Percentiles rank a stretch among this genome's conserved stretches.
Conservation (phyloP, 1,284 basidiomycete species). For the Kwoniella shivajii region DNA sequence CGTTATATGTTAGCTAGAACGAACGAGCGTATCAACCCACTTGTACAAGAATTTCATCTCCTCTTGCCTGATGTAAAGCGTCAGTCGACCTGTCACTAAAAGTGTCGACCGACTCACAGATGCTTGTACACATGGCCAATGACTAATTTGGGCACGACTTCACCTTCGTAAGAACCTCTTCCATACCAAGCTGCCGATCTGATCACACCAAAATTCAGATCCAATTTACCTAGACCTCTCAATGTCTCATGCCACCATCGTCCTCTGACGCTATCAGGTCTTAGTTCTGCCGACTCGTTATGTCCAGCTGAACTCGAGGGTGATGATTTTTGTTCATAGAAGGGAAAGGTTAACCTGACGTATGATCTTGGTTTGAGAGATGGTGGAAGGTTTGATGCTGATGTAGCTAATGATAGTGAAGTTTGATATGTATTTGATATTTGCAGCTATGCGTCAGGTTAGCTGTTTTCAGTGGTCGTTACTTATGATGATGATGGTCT, state of each 20-base stretch:
- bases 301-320: conserved; percentile 56
- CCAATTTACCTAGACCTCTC: conserved; percentile 71
- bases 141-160: conserved; percentile 69
- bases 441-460: conserved; percentile 56
- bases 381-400: conserved; percentile 61
- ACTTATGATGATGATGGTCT: conserved; percentile 1
- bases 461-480: neutral
- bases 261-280: conserved; percentile 71
- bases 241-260: conserved; percentile 89
- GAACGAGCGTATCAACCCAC: conserved; percentile 20
- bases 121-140: conserved; percentile 78
- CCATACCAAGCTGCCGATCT: conserved; percentile 48
- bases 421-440: conserved; percentile 75
- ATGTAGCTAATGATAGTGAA: conserved; percentile 65
- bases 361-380: conserved; percentile 69
- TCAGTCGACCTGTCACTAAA: neutral
- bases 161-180: conserved; percentile 39
- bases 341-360: conserved; percentile 76
- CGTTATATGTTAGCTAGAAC: neutral
- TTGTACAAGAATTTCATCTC: conserved; percentile 82
- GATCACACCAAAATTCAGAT: conserved; percentile 76
- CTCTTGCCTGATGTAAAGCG: conserved; percentile 58
- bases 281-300: conserved; percentile 65
- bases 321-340: conserved; percentile 67
- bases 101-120: conserved; percentile 50